These are phyloP conservation scores for Talaromyces trachyspermus DNA, from an alignment of 495 filamentous ascomycete species.

Conservation along the genomic window DNA sequence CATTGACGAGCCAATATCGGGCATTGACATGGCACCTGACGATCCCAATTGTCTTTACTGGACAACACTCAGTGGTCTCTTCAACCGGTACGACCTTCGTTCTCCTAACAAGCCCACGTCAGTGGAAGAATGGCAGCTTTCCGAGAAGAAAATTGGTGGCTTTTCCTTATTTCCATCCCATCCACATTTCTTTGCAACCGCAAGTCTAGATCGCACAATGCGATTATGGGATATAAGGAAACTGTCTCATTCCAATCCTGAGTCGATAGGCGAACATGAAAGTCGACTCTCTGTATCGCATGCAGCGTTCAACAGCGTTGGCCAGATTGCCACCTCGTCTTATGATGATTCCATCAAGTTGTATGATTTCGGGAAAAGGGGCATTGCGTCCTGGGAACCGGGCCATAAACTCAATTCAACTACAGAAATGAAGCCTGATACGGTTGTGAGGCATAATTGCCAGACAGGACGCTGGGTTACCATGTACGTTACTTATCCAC, in stretches of 20 bases:
- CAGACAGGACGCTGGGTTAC: conserved; percentile 84
- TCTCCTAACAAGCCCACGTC: conserved; percentile 39
- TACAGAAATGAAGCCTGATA: conserved; percentile 62
- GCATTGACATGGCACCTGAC: conserved; percentile 64
- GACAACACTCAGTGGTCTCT: conserved; percentile 71
- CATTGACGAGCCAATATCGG: conserved; percentile 71
- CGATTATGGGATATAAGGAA: conserved; percentile 92
- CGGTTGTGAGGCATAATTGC: conserved; percentile 79
- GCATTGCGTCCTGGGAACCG: conserved; percentile 48
- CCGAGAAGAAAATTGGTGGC: conserved; percentile 93
- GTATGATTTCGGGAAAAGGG: conserved; percentile 63
- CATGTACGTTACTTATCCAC: conserved; percentile 41
- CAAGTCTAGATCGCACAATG: conserved; percentile 80
- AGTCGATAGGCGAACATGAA: conserved; percentile 70
- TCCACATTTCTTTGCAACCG: conserved; percentile 81
- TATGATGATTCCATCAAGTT: conserved; percentile 96
- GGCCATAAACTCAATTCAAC: conserved; percentile 50
- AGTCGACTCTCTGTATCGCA: conserved; percentile 82
- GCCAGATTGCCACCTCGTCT: conserved; percentile 80
- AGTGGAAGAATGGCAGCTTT: conserved; percentile 63
- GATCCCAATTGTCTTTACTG: conserved; percentile 76
- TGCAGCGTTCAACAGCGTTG: conserved; percentile 74
- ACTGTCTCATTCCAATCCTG: conserved; percentile 53
- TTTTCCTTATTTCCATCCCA: conserved; percentile 74
- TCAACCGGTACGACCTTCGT: conserved; percentile 75